phyloP scores from a whole-genome alignment of 2,329 filamentous ascomycete species.

The Botrytis cinerea region DNA sequence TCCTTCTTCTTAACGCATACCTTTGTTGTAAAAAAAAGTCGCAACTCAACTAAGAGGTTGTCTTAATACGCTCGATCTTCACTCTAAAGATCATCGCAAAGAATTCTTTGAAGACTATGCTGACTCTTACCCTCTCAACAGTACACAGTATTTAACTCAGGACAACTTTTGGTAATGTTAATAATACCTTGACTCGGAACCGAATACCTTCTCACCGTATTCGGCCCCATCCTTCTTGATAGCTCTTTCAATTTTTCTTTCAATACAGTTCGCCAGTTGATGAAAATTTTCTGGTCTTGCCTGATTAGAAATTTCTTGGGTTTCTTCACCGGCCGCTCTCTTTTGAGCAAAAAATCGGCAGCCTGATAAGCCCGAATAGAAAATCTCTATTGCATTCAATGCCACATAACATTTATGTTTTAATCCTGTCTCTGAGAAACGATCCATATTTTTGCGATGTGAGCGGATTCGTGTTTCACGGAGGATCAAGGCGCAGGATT shows the following conservation, averaged over 20 bases:
- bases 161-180: background rate
- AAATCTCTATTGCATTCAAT: background rate
- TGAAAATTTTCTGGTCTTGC: background rate
- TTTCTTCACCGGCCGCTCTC: background rate
- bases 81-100: background rate
- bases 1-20: background rate
- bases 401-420: rapidly evolving
- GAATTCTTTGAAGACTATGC: background rate
- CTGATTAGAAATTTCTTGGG: background rate
- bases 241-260: background rate
- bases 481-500: rapidly evolving
- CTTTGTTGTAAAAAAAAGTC: background rate
- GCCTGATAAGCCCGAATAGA: background rate
- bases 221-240: background rate
- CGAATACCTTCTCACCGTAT: background rate
- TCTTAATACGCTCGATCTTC: background rate
- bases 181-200: background rate
- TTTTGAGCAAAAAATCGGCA: background rate
- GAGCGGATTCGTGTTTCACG: background rate
- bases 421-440: background rate
- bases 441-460: rapidly evolving
- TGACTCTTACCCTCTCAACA: background rate
- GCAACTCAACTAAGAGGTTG: background rate
- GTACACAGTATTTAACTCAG: background rate
- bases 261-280: background rate